Evolutionary conservation across 805 yeast genomes (phyloP), one percentile per base, ranked within the genome.

Genomic region (Candida morakotiae): DNA sequence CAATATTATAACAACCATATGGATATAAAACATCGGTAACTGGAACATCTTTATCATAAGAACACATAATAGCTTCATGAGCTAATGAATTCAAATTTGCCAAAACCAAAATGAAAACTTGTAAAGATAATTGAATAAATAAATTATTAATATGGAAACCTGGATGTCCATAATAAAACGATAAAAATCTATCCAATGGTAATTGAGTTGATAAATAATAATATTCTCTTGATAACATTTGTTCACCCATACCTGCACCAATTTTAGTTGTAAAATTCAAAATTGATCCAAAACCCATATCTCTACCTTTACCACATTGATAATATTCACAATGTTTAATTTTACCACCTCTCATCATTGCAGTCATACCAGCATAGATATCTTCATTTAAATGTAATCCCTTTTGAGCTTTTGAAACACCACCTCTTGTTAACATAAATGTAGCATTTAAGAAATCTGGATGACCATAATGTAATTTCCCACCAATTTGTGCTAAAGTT

Each of bases 201-300:
- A 85, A 63, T 44, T 82, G 87, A 2, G 88, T 79, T 1, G 89
- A 84, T 44, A 85, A 67, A 53, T 84, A 83, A 57, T 77, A 85
- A 58, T 84, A 84, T 55, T 85, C 94, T 49, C 94, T 70, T 3
- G 91, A 83, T 39, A 85, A 68, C 77, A 83, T 79, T 54, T 85
- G 94, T 52, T 85, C 94, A 33, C 93, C 91, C 94, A 85, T 85
- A 41, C 93, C 94, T 38, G 93, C 87, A 32, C 94, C 94, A 58
- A 85, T 84, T 53, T 85, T 85, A 16, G 91, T 81, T 5, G 86
- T 83, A 61, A 85, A 85, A 56, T 83, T 84, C 58, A 83, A 71
- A 52, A 85, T 84, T 2, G 93, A 83, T 3, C 87, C 85, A 59
- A 85, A 84, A 3, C 94, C 93, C 52, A 85, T 69, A 64, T 85